Percentiles rank a stretch among this genome's conserved stretches.
Conservation (phyloP, 2,329 filamentous ascomycete genomes). For the Fusarium sp. region DNA sequence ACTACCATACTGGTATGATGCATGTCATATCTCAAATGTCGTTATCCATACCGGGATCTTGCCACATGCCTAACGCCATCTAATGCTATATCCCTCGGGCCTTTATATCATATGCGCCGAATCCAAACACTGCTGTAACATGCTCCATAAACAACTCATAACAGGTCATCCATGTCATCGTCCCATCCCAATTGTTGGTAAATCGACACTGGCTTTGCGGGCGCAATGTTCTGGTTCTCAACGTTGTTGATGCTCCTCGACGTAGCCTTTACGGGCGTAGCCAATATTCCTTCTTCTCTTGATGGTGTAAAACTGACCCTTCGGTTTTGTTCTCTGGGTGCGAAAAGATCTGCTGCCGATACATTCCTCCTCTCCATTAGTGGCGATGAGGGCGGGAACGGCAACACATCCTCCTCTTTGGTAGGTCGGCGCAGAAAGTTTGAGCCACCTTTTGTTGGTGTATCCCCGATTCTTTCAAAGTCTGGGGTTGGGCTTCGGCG, state of each 20-base stretch:
- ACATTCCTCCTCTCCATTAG: constrained; percentile 43
- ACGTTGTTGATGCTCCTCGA: constrained; percentile 16
- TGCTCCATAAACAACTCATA: constrained; percentile 45
- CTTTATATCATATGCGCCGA: constrained; percentile 31
- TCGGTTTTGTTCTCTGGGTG: constrained; percentile 27
- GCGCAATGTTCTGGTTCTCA: constrained; percentile 18
- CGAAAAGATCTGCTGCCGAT: constrained; percentile 21
- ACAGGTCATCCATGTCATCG: constrained; percentile 64
- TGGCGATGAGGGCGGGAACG: constrained; percentile 53
- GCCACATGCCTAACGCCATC: constrained; percentile 36
- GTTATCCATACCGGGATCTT: constrained; percentile 37
- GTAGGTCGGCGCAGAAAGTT: constrained; percentile 46
- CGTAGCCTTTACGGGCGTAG: constrained; percentile 55
- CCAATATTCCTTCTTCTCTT: constrained; percentile 44
- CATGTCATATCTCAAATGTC: constrained; percentile 38
- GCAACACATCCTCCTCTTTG: constrained; percentile 40
- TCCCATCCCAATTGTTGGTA: constrained; percentile 70
- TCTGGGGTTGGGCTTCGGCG: constrained; percentile 45
- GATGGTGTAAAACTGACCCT: constrained; percentile 30
- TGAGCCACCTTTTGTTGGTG: constrained; percentile 44
- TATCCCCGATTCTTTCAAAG: constrained; percentile 46
- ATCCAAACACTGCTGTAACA: constrained; percentile 39
- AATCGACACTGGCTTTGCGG: constrained; percentile 55
- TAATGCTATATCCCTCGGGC: constrained; percentile 36
- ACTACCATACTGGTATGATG: constrained; percentile 33